Conservation (phyloP, 176 grass and related monocot genomes). For the Musa beccarii region DNA sequence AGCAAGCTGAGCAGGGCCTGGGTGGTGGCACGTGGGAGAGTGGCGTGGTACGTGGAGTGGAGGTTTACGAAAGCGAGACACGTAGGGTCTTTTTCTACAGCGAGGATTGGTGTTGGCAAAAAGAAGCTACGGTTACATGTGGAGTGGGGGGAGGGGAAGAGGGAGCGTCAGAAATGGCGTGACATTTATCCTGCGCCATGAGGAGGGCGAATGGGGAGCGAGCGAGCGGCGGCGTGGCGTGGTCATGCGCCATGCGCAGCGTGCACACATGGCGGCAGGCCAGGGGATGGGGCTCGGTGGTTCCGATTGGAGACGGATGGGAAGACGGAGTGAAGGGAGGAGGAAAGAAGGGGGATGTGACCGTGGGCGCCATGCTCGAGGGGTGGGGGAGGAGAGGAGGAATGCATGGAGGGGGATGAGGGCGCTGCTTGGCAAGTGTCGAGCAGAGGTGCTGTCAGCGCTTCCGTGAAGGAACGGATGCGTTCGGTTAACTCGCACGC, state of each 20-base stretch:
- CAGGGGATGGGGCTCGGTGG: neutral
- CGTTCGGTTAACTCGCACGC: neutral
- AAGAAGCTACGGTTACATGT: neutral
- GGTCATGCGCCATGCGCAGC: neutral
- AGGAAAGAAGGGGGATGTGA: constrained; percentile 19
- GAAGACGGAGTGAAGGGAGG: neutral
- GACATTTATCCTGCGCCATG: constrained; percentile 3
- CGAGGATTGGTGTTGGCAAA: neutral
- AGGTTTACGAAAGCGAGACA: neutral
- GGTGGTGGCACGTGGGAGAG: constrained; percentile 6
- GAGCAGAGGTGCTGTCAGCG: constrained; percentile 9
- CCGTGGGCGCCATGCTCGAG: neutral
- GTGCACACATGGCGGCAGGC: constrained; percentile 3
- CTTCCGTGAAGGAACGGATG: neutral
- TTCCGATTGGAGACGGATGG: constrained; percentile 30
- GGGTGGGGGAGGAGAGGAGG: constrained; percentile 17
- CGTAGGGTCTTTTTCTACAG: neutral
- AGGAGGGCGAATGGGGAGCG: neutral
- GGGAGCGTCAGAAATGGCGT: constrained; percentile 9
- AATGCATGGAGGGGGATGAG: constrained; percentile 29
- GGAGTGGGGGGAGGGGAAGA: neutral
- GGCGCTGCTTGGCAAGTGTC: constrained; percentile 29
- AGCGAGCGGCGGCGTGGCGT: neutral
- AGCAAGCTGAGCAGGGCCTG: constrained; percentile 7
- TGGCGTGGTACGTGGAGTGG: constrained; percentile 8